Evolutionary conservation across 345 rosid species (phyloP).

Genomic region (Citrus trifoliata): DNA sequence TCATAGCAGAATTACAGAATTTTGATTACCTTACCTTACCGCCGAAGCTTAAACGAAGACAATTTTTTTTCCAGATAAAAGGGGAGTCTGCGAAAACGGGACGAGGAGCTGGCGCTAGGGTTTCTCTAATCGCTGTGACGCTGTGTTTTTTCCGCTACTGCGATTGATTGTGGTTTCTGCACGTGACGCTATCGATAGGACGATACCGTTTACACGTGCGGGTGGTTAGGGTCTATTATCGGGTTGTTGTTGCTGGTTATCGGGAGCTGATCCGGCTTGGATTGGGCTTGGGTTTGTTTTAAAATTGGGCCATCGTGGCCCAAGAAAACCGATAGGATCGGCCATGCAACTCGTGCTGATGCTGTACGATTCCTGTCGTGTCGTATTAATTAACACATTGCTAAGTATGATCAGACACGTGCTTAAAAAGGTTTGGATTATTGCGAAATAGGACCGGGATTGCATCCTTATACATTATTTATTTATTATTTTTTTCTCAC

Average conservation of each 20-base stretch:
- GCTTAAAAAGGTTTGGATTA: too few relatives aligned
- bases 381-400: too few relatives aligned
- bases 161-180: conserved; percentile 6
- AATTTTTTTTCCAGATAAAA: not conserved
- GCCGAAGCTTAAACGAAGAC: not conserved
- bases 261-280: not conserved
- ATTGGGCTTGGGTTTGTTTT: not conserved
- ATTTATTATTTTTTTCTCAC: too few relatives aligned
- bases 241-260: not conserved
- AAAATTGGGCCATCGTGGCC: not conserved
- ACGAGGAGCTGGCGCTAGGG: not conserved
- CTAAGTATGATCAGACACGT: too few relatives aligned
- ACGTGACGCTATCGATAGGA: conserved; percentile 13
- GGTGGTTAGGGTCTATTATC: not conserved
- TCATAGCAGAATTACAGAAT: not conserved
- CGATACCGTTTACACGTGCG: not conserved
- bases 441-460: too few relatives aligned
- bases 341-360: too few relatives aligned
- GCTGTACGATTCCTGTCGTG: too few relatives aligned
- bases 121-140: not conserved
- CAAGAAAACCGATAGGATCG: too few relatives aligned
- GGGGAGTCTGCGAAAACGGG: not conserved
- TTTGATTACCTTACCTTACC: not conserved
- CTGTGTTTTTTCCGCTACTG: conserved; percentile 1
- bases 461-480: too few relatives aligned